These are phyloP conservation scores for Pestalotiopsis sp. DNA, from an alignment of 2,329 filamentous ascomycete genomes.

Conservation along the genomic window DNA sequence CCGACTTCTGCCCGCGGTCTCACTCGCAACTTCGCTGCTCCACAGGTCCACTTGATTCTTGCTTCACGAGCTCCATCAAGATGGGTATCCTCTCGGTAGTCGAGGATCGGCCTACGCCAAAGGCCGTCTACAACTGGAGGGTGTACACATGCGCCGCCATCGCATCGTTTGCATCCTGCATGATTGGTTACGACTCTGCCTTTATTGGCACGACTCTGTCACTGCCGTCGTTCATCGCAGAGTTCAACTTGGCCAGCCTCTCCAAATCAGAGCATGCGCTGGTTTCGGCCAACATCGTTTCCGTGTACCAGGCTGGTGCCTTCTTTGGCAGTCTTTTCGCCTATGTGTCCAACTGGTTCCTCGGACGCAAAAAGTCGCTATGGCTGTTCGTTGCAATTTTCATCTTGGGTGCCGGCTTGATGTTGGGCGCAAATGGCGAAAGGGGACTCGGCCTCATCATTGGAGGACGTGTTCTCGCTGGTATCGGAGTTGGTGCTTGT, in stretches of 20 bases:
- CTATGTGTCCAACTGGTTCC: conserved; percentile 65
- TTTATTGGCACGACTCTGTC: conserved; percentile 79
- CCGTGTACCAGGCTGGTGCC: conserved; percentile 78
- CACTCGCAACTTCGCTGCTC: not conserved
- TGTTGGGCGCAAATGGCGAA: conserved; percentile 64
- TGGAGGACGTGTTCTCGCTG: conserved; percentile 62
- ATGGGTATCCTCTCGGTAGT: conserved; percentile 51
- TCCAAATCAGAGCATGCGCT: conserved; percentile 49
- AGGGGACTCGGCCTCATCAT: conserved; percentile 66
- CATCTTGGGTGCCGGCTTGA: conserved; percentile 69
- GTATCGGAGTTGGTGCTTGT: conserved; percentile 62
- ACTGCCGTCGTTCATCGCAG: conserved; percentile 65
- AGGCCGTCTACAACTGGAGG: conserved; percentile 61
- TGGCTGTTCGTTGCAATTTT: conserved; percentile 64
- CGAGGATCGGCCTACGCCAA: conserved; percentile 58
- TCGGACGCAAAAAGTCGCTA: conserved; percentile 67
- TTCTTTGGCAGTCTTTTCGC: conserved; percentile 78
- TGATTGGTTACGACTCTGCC: conserved; percentile 66
- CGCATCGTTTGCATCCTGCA: conserved; percentile 57
- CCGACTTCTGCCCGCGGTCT: not conserved
- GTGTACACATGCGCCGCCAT: conserved; percentile 55
- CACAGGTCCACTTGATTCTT: not conserved
- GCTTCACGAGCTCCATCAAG: conserved; percentile 10
- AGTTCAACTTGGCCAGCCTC: conserved; percentile 64
- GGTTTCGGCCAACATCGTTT: conserved; percentile 75